A percentile compares a stretch with the other conserved stretches of the same genome.
Evolutionary conservation across 441 rosid genomes (phyloP).

Genomic region (Kokia cookei): DNA sequence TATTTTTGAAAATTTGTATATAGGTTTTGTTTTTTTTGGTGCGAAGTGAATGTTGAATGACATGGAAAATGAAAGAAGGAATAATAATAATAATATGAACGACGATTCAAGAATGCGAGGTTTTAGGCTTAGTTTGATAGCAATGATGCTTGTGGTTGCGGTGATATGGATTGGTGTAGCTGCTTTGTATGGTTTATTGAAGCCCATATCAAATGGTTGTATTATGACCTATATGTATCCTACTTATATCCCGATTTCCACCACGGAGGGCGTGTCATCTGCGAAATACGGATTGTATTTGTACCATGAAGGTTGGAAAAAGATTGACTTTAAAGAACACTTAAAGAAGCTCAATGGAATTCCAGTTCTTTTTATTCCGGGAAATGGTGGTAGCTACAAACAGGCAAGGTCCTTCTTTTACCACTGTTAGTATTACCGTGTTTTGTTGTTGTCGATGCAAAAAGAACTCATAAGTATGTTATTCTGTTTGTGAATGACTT

Average conservation of each 20-base stretch:
- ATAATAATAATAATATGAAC: not conserved
- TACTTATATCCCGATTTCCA: constrained; percentile 75
- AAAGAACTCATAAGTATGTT: not conserved
- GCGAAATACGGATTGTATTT: constrained; percentile 71
- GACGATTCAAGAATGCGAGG: constrained; percentile 11
- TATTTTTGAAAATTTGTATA: not conserved
- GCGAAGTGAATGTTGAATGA: not conserved
- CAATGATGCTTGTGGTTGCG: constrained; percentile 22
- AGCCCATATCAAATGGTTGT: constrained; percentile 81
- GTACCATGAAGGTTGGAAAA: constrained; percentile 97
- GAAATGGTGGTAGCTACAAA: constrained; percentile 96
- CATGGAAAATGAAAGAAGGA: constrained; percentile 9
- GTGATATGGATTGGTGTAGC: constrained; percentile 52
- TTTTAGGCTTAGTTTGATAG: constrained; percentile 37
- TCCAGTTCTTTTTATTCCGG: constrained; percentile 94
- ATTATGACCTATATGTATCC: constrained; percentile 97
- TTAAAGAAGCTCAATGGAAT: constrained; percentile 76
- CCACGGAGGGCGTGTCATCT: constrained; percentile 30
- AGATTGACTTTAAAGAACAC: constrained; percentile 77
- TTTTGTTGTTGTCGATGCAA: not conserved
- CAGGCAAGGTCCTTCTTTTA: constrained; percentile 52
- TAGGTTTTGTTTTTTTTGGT: not conserved
- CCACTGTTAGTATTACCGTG: not conserved
- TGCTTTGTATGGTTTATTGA: constrained; percentile 57
- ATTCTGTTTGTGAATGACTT: not conserved